phyloP scores from a whole-genome alignment of 1,284 basidiomycete genomes.

The Vanrija sp. region DNA sequence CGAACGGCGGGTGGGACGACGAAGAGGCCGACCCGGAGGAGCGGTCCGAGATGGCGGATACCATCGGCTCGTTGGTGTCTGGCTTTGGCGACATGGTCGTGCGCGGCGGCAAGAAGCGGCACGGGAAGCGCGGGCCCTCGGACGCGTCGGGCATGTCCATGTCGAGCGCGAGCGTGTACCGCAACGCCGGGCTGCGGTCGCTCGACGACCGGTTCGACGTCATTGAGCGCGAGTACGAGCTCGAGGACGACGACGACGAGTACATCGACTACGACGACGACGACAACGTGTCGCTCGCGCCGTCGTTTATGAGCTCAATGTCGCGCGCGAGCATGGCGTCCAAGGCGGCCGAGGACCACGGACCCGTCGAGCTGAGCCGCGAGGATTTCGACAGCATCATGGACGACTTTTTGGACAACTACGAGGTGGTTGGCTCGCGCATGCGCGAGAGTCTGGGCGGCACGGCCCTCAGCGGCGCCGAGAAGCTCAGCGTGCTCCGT shows the following conservation, averaged over 20 bases:
- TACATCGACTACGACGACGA: constrained; percentile 49
- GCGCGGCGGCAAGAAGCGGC: constrained; percentile 67
- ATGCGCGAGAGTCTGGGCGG: constrained; percentile 65
- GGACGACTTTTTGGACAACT: constrained; percentile 89
- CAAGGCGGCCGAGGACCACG: constrained; percentile 3
- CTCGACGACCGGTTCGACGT: constrained; percentile 90
- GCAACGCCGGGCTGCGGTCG: constrained; percentile 80
- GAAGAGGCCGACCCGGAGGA: constrained; percentile 40
- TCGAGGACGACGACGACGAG: constrained; percentile 56
- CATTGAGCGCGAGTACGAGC: constrained; percentile 73
- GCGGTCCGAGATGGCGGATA: constrained; percentile 74
- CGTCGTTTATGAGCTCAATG: constrained; percentile 31
- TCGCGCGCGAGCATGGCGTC: constrained; percentile 27
- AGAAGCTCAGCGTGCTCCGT: constrained; percentile 75
- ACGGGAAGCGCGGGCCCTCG: constrained; percentile 63
- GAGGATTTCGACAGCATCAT: constrained; percentile 89
- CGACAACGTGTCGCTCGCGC: constrained; percentile 40
- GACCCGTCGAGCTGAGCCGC: constrained; percentile 64
- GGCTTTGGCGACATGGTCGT: constrained; percentile 58
- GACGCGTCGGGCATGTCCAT: constrained; percentile 91
- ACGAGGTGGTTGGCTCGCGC: constrained; percentile 80
- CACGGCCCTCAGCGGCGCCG: constrained; percentile 61
- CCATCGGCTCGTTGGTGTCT: constrained; percentile 64
- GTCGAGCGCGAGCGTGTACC: constrained; percentile 93
- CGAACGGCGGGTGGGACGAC: constrained; percentile 20